Conservation (phyloP, 106 monocot genomes). For the Apostasia ramifera region DNA sequence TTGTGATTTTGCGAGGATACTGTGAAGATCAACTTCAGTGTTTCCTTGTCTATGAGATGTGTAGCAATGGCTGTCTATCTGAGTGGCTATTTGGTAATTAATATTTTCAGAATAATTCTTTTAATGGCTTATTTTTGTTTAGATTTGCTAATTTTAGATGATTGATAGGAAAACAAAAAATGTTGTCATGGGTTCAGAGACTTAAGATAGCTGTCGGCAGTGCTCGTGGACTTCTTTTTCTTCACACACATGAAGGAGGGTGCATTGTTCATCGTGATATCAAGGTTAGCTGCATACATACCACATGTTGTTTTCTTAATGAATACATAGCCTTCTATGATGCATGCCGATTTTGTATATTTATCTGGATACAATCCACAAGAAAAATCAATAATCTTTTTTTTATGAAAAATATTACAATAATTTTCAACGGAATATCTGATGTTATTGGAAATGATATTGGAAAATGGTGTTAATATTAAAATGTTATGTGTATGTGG, state of each 20-base stretch:
- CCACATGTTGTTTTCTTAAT: too few species aligned
- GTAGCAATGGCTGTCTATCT: constrained; percentile 43
- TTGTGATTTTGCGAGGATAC: constrained; percentile 38
- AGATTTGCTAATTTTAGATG: background rate
- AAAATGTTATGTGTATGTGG: too few species aligned
- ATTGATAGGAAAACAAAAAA: constrained; percentile 30
- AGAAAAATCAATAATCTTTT: too few species aligned
- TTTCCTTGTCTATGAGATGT: constrained; percentile 53
- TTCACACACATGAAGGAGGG: constrained; percentile 47
- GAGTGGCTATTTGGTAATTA: constrained; percentile 51
- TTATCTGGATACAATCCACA: too few species aligned
- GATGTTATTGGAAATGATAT: too few species aligned
- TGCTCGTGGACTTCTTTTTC: constrained; percentile 55
- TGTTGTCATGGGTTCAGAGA: constrained; percentile 40
- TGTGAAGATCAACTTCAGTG: constrained; percentile 37
- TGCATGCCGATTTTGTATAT: too few species aligned
- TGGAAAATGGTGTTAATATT: too few species aligned
- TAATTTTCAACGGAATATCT: too few species aligned
- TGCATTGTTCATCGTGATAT: constrained; percentile 69
- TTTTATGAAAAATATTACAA: too few species aligned
- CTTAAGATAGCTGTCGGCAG: constrained; percentile 37
- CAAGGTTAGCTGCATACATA: constrained; percentile 27
- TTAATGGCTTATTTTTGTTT: background rate
- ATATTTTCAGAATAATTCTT: background rate
- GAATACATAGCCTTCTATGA: too few species aligned